Evolutionary conservation across 164 flowering plant genomes (phyloP), one percentile per base, ranked within the genome.

Genomic region (Kingdonia uniflora): DNA sequence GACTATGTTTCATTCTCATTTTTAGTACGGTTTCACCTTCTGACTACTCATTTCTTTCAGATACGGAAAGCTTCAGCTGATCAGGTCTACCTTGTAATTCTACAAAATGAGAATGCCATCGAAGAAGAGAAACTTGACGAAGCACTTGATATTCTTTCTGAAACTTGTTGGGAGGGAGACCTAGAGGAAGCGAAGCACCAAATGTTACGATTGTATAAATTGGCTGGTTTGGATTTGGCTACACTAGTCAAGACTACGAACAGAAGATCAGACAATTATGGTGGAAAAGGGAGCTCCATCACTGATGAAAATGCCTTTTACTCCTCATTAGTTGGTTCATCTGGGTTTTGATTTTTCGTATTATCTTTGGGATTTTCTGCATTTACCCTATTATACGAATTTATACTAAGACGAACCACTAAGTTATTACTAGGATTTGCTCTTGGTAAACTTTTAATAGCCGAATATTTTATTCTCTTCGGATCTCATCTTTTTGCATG

Each of bases 131-230:
- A 74, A 60, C 25, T 76, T 23, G 91, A 84, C 54, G 71, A 69
- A 67, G 82, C 92, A 29, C 73, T 85, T 49, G 97, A 88, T 67
- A 70, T 89, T 38, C 25, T 88, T 22, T 66, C 81, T 0, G 95
- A 92, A 51, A 80, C 94, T 19, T 81, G 87, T 71, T 88, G 97
- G 99, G 99, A 92, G 38, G 95, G 89, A 52, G 96, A 79, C 50
- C 3, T 87, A 14, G 84, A 81, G 59, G 76, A 64, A 43, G 80
- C 83, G 19, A 86, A 80, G 68, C 71, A 45, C 7, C 74, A 51
- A 61, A 75, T 74, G 56, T 61, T 60, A 55, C 73, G 74, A 52
- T 63, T 94, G 52, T 73, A 51, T 54, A 74, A 73, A 2, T 45
- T 76, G 41, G 82, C 80, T 51, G 81, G 87, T 54, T 37, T 85